Base-by-base conservation (phyloP, 352 stramenopile species). In the Pythium volutum region DNA sequence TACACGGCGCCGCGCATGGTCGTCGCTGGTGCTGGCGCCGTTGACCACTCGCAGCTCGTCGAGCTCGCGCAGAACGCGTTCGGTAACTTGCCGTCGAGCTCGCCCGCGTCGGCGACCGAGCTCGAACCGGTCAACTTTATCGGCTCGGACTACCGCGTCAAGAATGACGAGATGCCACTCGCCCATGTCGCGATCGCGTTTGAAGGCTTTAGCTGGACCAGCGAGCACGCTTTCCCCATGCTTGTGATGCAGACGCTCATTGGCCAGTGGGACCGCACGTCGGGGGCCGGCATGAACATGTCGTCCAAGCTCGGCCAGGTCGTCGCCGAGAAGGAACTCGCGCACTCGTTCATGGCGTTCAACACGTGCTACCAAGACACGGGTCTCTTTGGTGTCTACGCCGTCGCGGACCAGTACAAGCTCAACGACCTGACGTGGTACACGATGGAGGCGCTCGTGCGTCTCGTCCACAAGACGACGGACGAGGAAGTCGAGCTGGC, bases 291-390 rank as follows among this genome's bases (percentile, higher is more conserved):
- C 61, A 89, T 96, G 72, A 98, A 98, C 79, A 95, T 97, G 71
- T 94, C 93, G 56, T 98, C 89, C 34, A 95, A 97, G 69, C 79
- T 99, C n/a, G 97, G 96, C 59, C 91, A 98, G 77, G 92, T 97
- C 64, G 84, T 99, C 9, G 97, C 97, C 14, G 81, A 97, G 69
- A 89, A 98, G 71, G 95, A 99, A 74, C 81, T 98, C 33, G 97
- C 95, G 41, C 96, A 99, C 83, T 98, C 88, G 50, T 97, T 98
- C 79, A 98, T 96, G 74, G 98, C 96, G 27, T 99, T 99, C 85
- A 99, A 99, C 87, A 99, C 97, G 61, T 99, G 95, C 83, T 99
- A 99, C 89, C 98, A 99, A 81, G 98, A 99, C 77, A 99, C 97
- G 38, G 97, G 97, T 62, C 87, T 99, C 33, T 99, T 99, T 72